A percentile compares a stretch with the other conserved stretches of the same genome.
Conservation (phyloP, 2,329 filamentous ascomycete species). For the Fonsecaea monophora region DNA sequence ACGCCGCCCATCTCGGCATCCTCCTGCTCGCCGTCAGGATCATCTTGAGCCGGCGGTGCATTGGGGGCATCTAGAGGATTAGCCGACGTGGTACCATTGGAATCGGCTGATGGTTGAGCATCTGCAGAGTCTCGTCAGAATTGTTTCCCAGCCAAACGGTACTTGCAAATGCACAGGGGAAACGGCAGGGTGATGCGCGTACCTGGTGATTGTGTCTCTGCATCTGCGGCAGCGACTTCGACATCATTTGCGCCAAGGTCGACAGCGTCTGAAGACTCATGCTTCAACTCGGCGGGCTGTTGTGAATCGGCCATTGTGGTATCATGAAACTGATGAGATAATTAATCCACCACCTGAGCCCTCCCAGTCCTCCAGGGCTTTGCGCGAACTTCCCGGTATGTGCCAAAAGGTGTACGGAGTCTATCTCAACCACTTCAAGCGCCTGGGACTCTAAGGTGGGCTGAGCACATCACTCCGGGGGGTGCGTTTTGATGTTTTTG, state of each 20-base stretch:
- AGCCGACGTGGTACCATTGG: constrained; percentile 19
- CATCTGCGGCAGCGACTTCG: constrained; percentile 17
- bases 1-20: constrained; percentile 83
- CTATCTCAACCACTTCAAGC: neutral
- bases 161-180: neutral
- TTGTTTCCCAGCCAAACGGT: neutral
- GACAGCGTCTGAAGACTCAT: constrained; percentile 27
- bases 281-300: constrained; percentile 28
- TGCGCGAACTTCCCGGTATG: neutral
- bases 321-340: constrained; percentile 4
- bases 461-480: constrained; percentile 3
- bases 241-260: constrained; percentile 10
- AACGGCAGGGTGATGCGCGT: constrained; percentile 15
- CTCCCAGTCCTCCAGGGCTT: neutral
- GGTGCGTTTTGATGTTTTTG: constrained; percentile 15
- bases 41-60: constrained; percentile 68
- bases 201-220: constrained; percentile 24
- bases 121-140: constrained; percentile 12
- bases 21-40: constrained; percentile 61
- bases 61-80: constrained; percentile 64
- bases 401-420: neutral
- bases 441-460: neutral
- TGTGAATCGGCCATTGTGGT: constrained; percentile 24
- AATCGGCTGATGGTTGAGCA: constrained; percentile 22
- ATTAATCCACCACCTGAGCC: constrained; percentile 2